Base-by-base conservation (phyloP, 2,329 filamentous ascomycete genomes). In the Fusarium sp. region DNA sequence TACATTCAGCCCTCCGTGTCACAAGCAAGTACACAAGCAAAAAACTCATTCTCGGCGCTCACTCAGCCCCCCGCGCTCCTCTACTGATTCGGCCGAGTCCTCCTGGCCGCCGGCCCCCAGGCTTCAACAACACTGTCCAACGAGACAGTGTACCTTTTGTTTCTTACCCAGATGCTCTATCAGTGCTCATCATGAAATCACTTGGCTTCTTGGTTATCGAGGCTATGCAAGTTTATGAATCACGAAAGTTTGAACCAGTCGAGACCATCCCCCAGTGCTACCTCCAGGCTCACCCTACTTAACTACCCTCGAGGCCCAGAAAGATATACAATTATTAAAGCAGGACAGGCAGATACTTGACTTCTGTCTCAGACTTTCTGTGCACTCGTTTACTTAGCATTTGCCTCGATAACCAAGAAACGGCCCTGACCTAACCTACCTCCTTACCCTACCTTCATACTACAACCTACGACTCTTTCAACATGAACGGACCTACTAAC, bases 71-170 rank as follows among this genome's bases (percentile, higher is more conserved):
- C 15, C 25, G 47, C 27, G 27, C 6, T 25, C 35, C 3, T 38
- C 22, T 4, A 22, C 15, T 25, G 37, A 64, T 35, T 45, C 62
- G 35, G 62, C 62, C 62, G 50, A 64, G 50, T 64, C 59, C 58
- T 25, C 12, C 30, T 54, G 52, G 69, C 70, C 69, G 69, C 69
- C 62, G 62, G 69, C 69, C 69, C 66, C 50, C 43, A 37, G 69
- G 63, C 63, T 57, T 50, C 45, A 50, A 50, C 45, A 30, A 50
- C 22, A 52, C 47, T 52, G 27, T 25, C 20, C 32, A 61, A 47
- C 30, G 22, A 62, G 37, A 35, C 59, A 52, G 47, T 32, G 47
- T 52, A 20, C 6, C 25, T 15, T 56, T 4, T 25, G 14, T 6
- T 9, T 43, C 17, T 12, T 20, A 2, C 27, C 38, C 22, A n/a